Conservation (phyloP, 2,329 filamentous ascomycete genomes). For the Huntiella abstrusa region DNA sequence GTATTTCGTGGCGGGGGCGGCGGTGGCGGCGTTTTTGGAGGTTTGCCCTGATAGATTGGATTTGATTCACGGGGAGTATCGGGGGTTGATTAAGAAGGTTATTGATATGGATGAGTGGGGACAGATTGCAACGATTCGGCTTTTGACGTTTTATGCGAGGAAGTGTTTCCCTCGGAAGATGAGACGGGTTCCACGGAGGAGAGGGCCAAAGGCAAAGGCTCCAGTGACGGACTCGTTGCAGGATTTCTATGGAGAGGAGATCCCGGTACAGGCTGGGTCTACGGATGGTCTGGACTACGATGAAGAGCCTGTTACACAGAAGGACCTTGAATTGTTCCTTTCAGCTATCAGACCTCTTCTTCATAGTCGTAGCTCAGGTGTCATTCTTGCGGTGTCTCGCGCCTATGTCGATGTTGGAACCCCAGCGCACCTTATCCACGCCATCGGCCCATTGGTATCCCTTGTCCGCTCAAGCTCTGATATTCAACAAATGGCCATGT, state of each 20-base stretch:
- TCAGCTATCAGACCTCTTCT: conserved; percentile 67
- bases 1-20: conserved; percentile 91
- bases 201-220: not conserved
- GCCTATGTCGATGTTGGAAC: conserved; percentile 76
- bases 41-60: conserved; percentile 77
- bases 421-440: conserved; percentile 50
- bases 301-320: conserved; percentile 48
- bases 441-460: conserved; percentile 71
- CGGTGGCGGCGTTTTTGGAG: conserved; percentile 74
- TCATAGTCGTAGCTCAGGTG: conserved; percentile 81
- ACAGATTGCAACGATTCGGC: conserved; percentile 61
- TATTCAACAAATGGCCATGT: conserved; percentile 74
- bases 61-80: conserved; percentile 79
- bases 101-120: conserved; percentile 99
- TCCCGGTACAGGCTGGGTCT: conserved; percentile 16
- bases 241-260: conserved; percentile 60
- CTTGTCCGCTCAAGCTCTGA: conserved; percentile 70
- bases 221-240: conserved; percentile 27
- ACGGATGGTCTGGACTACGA: conserved; percentile 31
- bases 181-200: conserved; percentile 24
- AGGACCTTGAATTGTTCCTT: conserved; percentile 66
- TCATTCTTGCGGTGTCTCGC: conserved; percentile 71
- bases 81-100: conserved; percentile 66
- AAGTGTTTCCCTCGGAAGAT: conserved; percentile 66
- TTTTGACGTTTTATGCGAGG: conserved; percentile 72